phyloP scores from a whole-genome alignment of 225 moss, liverwort and hornwort genomes.

The Pseudoscleropodium purum region DNA sequence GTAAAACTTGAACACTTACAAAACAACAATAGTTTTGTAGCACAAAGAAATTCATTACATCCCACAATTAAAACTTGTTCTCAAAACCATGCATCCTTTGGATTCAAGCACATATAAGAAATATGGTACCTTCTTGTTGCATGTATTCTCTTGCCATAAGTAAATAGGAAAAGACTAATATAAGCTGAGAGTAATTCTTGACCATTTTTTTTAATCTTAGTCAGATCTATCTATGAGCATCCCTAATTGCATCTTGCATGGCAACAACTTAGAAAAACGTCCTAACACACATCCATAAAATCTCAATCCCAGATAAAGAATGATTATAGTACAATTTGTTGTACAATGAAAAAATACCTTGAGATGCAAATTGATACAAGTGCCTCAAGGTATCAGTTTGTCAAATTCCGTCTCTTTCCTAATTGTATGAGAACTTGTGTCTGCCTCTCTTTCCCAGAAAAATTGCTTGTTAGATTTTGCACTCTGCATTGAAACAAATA shows the following conservation, averaged over 20 bases:
- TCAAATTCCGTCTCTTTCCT: constrained; percentile 45
- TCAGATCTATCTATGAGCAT: constrained; percentile 22
- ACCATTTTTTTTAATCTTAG: constrained; percentile 31
- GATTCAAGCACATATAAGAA: neutral
- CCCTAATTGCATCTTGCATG: constrained; percentile 8
- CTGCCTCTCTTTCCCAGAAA: constrained; percentile 62
- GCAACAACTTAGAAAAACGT: neutral
- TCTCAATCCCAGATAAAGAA: neutral
- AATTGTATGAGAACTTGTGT: constrained; percentile 44
- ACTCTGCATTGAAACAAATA: constrained; percentile 50
- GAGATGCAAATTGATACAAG: constrained; percentile 49
- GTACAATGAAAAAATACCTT: constrained; percentile 25
- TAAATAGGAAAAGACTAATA: constrained; percentile 68
- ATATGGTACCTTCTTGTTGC: constrained; percentile 19
- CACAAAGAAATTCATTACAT: neutral
- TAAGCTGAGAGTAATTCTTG: constrained; percentile 66
- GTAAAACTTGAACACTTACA: neutral
- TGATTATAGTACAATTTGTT: neutral
- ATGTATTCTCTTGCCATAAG: constrained; percentile 51
- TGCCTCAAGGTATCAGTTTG: constrained; percentile 46
- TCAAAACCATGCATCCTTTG: neutral
- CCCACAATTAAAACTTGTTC: neutral
- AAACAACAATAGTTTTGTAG: neutral
- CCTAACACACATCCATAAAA: neutral
- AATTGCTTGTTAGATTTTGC: constrained; percentile 49